Conservation (phyloP, 2,329 filamentous ascomycete genomes). For the Aspergillus fijiensis region DNA sequence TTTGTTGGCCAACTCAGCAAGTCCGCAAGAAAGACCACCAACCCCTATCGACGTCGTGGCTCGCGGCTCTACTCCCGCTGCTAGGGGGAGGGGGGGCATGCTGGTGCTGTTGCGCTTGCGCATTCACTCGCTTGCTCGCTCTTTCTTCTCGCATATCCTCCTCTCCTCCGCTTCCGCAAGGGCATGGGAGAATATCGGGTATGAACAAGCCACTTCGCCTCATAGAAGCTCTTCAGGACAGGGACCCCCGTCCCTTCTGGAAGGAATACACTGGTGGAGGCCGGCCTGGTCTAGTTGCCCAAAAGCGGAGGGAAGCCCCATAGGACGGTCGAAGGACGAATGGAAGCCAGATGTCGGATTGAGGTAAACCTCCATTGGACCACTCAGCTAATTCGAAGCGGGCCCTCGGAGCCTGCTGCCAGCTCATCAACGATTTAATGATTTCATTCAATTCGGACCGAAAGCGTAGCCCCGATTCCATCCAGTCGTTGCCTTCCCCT, state of each 20-base stretch:
- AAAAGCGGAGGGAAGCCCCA: slow-evolving; percentile 32
- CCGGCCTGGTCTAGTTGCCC: slow-evolving; percentile 23
- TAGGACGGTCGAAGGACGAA: slow-evolving; percentile 22
- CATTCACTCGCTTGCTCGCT: neutral
- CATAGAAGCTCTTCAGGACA: slow-evolving; percentile 19
- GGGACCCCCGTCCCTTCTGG: slow-evolving; percentile 14
- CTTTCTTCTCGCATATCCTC: neutral
- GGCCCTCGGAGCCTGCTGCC: slow-evolving; percentile 26
- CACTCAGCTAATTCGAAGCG: slow-evolving; percentile 22
- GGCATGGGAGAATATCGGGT: slow-evolving; percentile 19
- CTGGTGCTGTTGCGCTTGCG: neutral
- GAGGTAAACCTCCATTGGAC: slow-evolving; percentile 17
- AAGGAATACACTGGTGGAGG: slow-evolving; percentile 17
- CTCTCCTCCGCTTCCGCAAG: slow-evolving; percentile 12
- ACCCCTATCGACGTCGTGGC: slow-evolving; percentile 9
- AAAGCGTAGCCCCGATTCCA: slow-evolving; percentile 8
- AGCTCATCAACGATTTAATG: slow-evolving; percentile 31
- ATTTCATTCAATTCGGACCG: slow-evolving; percentile 14
- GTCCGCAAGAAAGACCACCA: slow-evolving; percentile 10
- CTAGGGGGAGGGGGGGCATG: neutral
- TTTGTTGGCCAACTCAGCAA: slow-evolving; percentile 29
- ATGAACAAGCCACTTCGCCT: slow-evolving; percentile 21
- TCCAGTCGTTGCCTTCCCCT: slow-evolving; percentile 7
- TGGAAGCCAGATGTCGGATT: slow-evolving; percentile 20
- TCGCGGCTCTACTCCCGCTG: slow-evolving; percentile 2